phyloP scores from a whole-genome alignment of 75 land plant species.

The Gnetum montanum region DNA sequence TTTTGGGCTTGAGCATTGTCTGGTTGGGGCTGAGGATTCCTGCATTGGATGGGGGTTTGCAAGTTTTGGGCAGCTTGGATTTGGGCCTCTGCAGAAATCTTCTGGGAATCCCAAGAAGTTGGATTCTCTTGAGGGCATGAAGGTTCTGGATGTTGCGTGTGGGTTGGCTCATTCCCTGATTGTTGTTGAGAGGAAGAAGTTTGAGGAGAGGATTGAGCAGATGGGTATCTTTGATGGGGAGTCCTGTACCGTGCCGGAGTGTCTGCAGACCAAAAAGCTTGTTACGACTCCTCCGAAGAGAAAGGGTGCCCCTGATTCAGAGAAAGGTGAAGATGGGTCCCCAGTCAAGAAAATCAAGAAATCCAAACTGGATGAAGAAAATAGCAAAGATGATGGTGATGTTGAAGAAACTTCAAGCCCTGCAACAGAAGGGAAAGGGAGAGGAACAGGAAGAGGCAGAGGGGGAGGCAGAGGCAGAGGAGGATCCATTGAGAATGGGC shows the following conservation, averaged over 20 bases:
- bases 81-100: slow-evolving; percentile 99
- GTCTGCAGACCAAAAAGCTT: too few relatives aligned
- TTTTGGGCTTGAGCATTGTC: slow-evolving; percentile 70
- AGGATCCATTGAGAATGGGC: too few relatives aligned
- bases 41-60: slow-evolving; percentile 96
- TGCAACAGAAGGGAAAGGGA: background rate
- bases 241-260: too few relatives aligned
- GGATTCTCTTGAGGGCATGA: slow-evolving; percentile 86
- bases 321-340: slow-evolving; percentile 12
- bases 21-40: slow-evolving; percentile 85
- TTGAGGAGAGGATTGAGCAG: slow-evolving; percentile 74
- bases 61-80: slow-evolving; percentile 86
- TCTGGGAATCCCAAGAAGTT: slow-evolving; percentile 92
- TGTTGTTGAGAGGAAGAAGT: slow-evolving; percentile 54
- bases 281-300: too few relatives aligned
- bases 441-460: background rate
- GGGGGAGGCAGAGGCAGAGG: too few relatives aligned
- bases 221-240: slow-evolving; percentile 43
- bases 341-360: background rate
- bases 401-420: slow-evolving; percentile 43
- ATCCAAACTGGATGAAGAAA: slow-evolving; percentile 13
- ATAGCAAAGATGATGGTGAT: slow-evolving; percentile 32
- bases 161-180: slow-evolving; percentile 71
- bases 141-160: slow-evolving; percentile 86
- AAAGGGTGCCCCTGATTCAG: slow-evolving; percentile 32